Evolutionary conservation across 352 stramenopile species (phyloP), one percentile per base, ranked within the genome.

Genomic region (Phytophthora lateralis): DNA sequence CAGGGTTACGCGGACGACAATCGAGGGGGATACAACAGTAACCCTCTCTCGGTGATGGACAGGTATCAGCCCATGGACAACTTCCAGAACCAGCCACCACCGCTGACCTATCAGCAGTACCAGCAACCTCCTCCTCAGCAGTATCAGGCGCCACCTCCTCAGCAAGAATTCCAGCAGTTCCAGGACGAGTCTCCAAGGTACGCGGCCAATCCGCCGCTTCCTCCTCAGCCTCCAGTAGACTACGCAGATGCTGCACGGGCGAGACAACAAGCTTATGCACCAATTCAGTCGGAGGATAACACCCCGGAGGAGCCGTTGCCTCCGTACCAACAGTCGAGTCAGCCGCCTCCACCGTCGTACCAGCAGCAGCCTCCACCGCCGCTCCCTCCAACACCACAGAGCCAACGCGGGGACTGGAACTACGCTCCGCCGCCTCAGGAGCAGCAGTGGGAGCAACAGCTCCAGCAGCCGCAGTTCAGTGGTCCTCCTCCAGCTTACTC

Each of bases 201-300:
- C 27, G 17, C 30, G 26, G 41, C 37, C 20, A 69, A 68, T 29
- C 63, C 49, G 27, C 65, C 37, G 10, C 46, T 69, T 21, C 41
- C 53, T 26, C 27, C 55, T 12, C 60, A 56, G 20, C 51, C 60
- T 11, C 20, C 57, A 32, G 44, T 56, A 8, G 57, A 69, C 47
- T 85, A 71, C 41, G 71, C 66, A 47, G 62, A 74, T 35, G 73
- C 75, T 43, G 37, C 66, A 34, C 66, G 65, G n/a, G 53, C 60
- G 6, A 72, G 75, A 56, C 67, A 82, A 45, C 68, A 75, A 37
- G 71, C 71, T 24, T 82, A 81, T 27, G 61, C 64, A 2, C 73
- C 76, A 55, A 55, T 78, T 24, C 45, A 50, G 6, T 50, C 57
- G 14, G 42, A 53, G 3, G 48, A 73, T 2, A 30, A 68, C 11